Conservation (phyloP, 257 asterid species). For the Nicotiana tomentosiformis region DNA sequence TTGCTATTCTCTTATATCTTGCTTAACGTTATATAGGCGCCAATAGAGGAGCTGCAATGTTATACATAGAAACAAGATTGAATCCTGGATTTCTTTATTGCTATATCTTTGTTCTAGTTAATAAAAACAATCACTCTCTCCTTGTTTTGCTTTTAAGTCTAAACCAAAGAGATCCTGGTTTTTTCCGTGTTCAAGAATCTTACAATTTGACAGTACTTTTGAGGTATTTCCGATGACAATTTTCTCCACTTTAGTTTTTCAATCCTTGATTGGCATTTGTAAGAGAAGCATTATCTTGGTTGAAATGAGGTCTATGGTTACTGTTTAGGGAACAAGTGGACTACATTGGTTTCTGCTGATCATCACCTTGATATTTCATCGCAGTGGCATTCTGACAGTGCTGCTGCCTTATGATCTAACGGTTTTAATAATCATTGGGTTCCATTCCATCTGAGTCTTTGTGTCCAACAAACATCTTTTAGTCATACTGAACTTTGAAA, state of each 20-base stretch:
- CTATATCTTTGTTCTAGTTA: not conserved
- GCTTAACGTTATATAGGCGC: conserved; percentile 44
- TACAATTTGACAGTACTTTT: not conserved
- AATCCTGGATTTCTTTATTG: conserved; percentile 26
- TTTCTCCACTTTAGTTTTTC: not conserved
- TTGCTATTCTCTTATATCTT: conserved; percentile 11
- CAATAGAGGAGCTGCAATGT: conserved; percentile 62
- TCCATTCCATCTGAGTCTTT: no score
- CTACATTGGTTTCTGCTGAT: no score
- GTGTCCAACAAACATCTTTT: no score
- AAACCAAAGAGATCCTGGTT: not conserved
- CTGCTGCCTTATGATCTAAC: no score
- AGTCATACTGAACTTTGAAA: no score
- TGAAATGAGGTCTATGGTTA: not conserved
- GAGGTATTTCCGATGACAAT: not conserved
- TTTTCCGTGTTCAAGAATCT: not conserved
- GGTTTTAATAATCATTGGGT: no score
- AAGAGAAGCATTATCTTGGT: conserved; percentile 8
- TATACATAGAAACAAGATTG: conserved; percentile 57
- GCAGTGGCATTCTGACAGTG: no score
- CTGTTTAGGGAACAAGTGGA: not conserved
- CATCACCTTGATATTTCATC: no score
- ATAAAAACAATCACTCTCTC: not conserved
- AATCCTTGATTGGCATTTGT: not conserved
- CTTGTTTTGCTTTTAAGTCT: not conserved